Evolutionary conservation across 345 rosid genomes (phyloP).

Genomic region (Sonneratia caseolaris): DNA sequence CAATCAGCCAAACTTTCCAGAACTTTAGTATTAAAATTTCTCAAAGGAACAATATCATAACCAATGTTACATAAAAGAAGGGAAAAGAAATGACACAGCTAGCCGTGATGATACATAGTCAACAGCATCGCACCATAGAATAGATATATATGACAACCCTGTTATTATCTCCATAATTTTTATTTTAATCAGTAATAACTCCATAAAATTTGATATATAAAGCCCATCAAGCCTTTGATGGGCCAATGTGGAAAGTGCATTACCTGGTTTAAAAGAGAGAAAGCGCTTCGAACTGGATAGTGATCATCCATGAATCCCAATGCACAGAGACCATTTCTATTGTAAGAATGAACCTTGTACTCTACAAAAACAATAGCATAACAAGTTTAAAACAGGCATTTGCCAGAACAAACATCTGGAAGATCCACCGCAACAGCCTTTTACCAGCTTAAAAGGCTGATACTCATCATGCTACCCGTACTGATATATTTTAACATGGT

Average conservation of each 20-base stretch:
- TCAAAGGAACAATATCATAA: neutral
- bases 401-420: neutral
- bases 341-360: slow-evolving; percentile 91
- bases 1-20: neutral
- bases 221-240: neutral
- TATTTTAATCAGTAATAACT: neutral
- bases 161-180: neutral
- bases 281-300: slow-evolving; percentile 88
- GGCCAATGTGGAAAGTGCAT: neutral
- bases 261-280: slow-evolving; percentile 87
- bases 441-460: too few species aligned
- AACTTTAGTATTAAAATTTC: neutral
- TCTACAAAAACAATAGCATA: slow-evolving; percentile 27
- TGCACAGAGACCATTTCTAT: slow-evolving; percentile 75
- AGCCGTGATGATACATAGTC: neutral
- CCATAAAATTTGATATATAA: neutral
- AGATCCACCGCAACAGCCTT: too few species aligned
- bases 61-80: neutral
- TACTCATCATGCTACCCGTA: neutral
- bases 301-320: slow-evolving; percentile 96
- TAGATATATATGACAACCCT: neutral
- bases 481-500: neutral
- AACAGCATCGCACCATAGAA: neutral
- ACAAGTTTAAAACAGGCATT: neutral
- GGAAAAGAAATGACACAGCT: neutral